phyloP scores from a whole-genome alignment of 2,329 filamentous ascomycete species.

The Aureobasidium sp. region DNA sequence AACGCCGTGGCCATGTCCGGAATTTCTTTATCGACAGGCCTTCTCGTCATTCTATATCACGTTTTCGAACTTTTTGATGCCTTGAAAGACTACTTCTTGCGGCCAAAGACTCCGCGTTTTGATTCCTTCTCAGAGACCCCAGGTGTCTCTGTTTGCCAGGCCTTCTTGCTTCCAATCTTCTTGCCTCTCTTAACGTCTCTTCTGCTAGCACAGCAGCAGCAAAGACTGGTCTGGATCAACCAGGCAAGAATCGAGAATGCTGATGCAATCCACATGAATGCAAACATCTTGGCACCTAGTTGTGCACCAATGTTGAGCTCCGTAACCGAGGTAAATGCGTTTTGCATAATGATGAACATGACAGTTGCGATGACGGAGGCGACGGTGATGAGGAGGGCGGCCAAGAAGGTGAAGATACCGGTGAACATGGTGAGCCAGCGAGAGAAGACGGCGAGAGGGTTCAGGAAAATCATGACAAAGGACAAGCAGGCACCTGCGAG shows the following conservation, averaged over 20 bases:
- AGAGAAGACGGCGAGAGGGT: slow-evolving; percentile 44
- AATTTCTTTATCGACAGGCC: not conserved
- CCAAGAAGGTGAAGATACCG: slow-evolving; percentile 57
- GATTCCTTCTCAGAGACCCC: slow-evolving; percentile 14
- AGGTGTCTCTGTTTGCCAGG: slow-evolving; percentile 15
- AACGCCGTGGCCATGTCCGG: not conserved
- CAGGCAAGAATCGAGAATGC: slow-evolving; percentile 60
- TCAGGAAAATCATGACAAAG: slow-evolving; percentile 61
- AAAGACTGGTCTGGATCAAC: slow-evolving; percentile 61
- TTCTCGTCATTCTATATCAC: not conserved
- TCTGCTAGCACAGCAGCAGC: slow-evolving; percentile 62
- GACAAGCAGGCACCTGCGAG: slow-evolving; percentile 60
- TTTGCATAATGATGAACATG: slow-evolving; percentile 73
- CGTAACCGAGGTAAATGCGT: slow-evolving; percentile 60
- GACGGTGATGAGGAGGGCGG: slow-evolving; percentile 57
- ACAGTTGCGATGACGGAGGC: slow-evolving; percentile 70
- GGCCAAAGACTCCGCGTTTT: slow-evolving; percentile 13
- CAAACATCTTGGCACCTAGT: slow-evolving; percentile 67
- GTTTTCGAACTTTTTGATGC: not conserved
- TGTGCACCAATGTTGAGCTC: slow-evolving; percentile 67
- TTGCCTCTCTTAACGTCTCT: slow-evolving; percentile 43
- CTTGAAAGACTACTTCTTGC: not conserved
- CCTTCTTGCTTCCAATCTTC: slow-evolving; percentile 31
- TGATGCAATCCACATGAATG: slow-evolving; percentile 80
- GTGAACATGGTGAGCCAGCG: slow-evolving; percentile 56